Evolutionary conservation across 495 filamentous ascomycete genomes (phyloP).

Genomic region (Hypoxylon fragiforme): DNA sequence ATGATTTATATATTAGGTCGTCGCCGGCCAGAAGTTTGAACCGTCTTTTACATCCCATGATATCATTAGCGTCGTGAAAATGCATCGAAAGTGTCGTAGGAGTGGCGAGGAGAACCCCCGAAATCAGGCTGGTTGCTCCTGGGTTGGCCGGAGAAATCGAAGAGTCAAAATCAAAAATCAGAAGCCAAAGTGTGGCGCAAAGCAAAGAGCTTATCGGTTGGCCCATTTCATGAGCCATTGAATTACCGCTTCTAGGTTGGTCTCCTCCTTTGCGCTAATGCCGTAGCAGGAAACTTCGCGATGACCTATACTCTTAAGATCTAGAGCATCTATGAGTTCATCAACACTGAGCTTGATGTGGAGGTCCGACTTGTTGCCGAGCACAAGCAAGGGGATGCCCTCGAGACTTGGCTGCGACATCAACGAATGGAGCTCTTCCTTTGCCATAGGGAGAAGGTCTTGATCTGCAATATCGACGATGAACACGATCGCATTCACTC

Average conservation of each 20-base stretch:
- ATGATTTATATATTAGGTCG: slow-evolving; percentile 48
- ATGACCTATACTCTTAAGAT: slow-evolving; percentile 84
- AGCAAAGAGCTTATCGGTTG: slow-evolving; percentile 51
- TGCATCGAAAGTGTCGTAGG: slow-evolving; percentile 35
- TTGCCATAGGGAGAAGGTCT: slow-evolving; percentile 78
- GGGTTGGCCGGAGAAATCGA: slow-evolving; percentile 15
- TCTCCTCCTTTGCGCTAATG: slow-evolving; percentile 98
- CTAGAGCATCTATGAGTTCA: slow-evolving; percentile 89
- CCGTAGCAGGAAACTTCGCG: slow-evolving; percentile 98
- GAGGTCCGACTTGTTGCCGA: slow-evolving; percentile 97
- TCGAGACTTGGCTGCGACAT: slow-evolving; percentile 83
- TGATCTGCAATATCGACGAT: slow-evolving; percentile 91
- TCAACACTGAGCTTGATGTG: slow-evolving; percentile 86
- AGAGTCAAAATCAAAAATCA: slow-evolving; percentile 1
- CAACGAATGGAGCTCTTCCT: slow-evolving; percentile 87
- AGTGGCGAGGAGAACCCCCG: slow-evolving; percentile 13
- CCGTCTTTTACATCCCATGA: slow-evolving; percentile 43
- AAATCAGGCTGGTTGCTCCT: slow-evolving; percentile 8
- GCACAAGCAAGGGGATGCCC: slow-evolving; percentile 91
- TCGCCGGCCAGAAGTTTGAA: slow-evolving; percentile 48
- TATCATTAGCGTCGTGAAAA: slow-evolving; percentile 43
- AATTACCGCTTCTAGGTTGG: slow-evolving; percentile 94
- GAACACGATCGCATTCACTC: slow-evolving; percentile 97
- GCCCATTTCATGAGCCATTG: slow-evolving; percentile 94
- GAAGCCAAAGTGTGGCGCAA: slow-evolving; percentile 10